Percentiles rank a stretch among this genome's conserved stretches.
Conservation (phyloP, 106 monocot species). For the Platanthera guangdongensis region DNA sequence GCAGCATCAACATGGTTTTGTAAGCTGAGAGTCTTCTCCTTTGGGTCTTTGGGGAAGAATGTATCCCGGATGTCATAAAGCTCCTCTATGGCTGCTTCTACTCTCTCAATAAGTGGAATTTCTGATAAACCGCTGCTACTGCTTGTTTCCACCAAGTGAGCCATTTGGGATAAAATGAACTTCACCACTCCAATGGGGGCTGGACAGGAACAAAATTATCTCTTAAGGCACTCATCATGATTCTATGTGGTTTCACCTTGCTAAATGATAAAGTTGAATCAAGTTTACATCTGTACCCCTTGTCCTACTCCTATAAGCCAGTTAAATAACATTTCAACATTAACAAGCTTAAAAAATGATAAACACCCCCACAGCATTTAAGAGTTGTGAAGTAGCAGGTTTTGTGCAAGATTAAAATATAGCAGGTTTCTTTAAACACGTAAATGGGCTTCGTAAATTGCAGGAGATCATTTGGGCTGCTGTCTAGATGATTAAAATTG, state of each 20-base stretch:
- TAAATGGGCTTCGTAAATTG: background rate
- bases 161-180: background rate
- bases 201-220: background rate
- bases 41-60: slow-evolving; percentile 55
- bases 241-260: background rate
- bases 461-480: background rate
- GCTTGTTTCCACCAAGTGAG: background rate
- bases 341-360: background rate
- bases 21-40: slow-evolving; percentile 43
- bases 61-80: slow-evolving; percentile 67
- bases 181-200: background rate
- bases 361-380: background rate
- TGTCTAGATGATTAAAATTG: background rate
- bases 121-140: background rate
- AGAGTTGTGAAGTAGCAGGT: background rate
- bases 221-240: background rate
- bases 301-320: background rate
- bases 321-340: background rate
- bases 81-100: slow-evolving; percentile 49
- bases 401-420: background rate
- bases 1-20: slow-evolving; percentile 55
- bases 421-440: background rate
- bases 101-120: slow-evolving; percentile 13
- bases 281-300: background rate
- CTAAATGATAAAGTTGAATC: background rate